These are phyloP conservation scores for Kodamaea kakaduensis DNA, from an alignment of 805 yeast species.

Conservation along the genomic window DNA sequence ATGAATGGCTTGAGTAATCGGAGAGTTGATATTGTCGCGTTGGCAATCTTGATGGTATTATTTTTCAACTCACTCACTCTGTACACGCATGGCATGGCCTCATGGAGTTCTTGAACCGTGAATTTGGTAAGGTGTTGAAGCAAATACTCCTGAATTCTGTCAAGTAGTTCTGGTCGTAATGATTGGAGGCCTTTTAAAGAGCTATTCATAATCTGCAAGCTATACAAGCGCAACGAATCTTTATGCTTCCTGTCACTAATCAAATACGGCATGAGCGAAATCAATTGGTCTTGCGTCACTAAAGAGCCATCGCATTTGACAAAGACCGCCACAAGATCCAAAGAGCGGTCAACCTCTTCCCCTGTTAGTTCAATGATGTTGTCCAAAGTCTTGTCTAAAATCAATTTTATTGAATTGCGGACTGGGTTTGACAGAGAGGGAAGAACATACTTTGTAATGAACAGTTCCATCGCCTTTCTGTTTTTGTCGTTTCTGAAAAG, in stretches of 20 bases:
- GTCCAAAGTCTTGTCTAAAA: constrained; percentile 36
- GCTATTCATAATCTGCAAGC: constrained; percentile 51
- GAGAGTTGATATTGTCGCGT: constrained; percentile 63
- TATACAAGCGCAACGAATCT: constrained; percentile 41
- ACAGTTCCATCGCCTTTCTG: constrained; percentile 43
- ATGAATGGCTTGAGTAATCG: constrained; percentile 47
- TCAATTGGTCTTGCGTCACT: constrained; percentile 62
- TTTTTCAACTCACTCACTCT: constrained; percentile 43
- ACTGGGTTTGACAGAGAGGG: constrained; percentile 14
- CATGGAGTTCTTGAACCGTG: constrained; percentile 56
- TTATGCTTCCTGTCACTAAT: constrained; percentile 43
- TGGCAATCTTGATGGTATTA: constrained; percentile 48
- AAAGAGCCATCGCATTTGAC: constrained; percentile 51
- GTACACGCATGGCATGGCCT: constrained; percentile 73
- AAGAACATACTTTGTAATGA: constrained; percentile 43
- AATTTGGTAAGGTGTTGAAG: constrained; percentile 57
- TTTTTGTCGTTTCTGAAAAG: constrained; percentile 35
- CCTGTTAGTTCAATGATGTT: constrained; percentile 26
- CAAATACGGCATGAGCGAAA: constrained; percentile 61
- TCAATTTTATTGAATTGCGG: constrained; percentile 17
- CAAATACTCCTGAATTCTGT: constrained; percentile 48
- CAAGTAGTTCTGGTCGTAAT: constrained; percentile 49
- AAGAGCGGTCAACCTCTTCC: constrained; percentile 27
- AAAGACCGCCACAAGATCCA: constrained; percentile 53
- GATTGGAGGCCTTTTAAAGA: constrained; percentile 42